Evolutionary conservation across 352 stramenopile genomes (phyloP), one percentile per base, ranked within the genome.

Genomic region (Globisporangium spiculum): DNA sequence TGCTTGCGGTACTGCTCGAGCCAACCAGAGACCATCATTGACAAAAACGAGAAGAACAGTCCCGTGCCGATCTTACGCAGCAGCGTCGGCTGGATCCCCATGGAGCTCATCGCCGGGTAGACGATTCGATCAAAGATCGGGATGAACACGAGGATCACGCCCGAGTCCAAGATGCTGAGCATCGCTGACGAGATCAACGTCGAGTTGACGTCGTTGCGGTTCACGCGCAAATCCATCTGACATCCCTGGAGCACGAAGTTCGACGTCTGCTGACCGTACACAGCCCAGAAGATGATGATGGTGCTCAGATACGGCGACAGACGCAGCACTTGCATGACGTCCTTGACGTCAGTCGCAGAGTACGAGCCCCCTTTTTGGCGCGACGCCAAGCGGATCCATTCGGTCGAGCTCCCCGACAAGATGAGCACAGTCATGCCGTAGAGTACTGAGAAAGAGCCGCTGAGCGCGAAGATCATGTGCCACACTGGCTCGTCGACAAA

Each of bases 71-170:
- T 94, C 74, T 97, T 98, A 9, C 85, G 86, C 41, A 97, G 68
- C 44, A 96, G 70, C 20, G 88, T 93, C 30, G 87, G 86, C 50
- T 90, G 76, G 27, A 96, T 74, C 4, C 89, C 87, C 52, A 89
- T 77, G 7, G 72, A 68, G 16, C 76, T 79, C 55, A 97, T 74
- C 60, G 79, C 36, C 5, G 91, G 91, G 70, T 97, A 98, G 34
- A 98, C 69, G 7, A 90, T 30, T 9, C 75, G 71, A 68, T 97
- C 92, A 55, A 97, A 96, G 24, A 98, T 75, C 20, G 92, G 91
- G 55, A 97, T 96, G 63, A 97, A 96, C 36, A 97, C 65, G 26
- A 98, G 70, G 65, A 98, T 97, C 20, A 93, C 86, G 14, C 90
- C 79, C 20, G 87, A 94, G 72, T 98, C 89, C 22, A 97, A 79